Evolutionary conservation across 2,329 filamentous ascomycete species (phyloP).

Genomic region (Aurifilum marmelostoma): DNA sequence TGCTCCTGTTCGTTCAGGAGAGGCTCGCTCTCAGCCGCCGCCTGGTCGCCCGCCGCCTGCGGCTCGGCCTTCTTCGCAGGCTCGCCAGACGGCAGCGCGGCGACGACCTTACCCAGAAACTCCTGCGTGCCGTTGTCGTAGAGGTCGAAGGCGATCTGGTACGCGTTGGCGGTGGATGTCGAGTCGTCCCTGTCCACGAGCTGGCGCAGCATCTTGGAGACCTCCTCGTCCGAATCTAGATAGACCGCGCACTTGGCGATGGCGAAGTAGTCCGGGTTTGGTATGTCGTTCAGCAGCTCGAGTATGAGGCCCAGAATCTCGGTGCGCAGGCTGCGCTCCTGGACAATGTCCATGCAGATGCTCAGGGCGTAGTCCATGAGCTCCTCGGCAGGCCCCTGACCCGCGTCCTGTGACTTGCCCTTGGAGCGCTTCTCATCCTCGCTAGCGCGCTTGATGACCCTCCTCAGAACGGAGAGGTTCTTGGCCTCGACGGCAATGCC

Average conservation of each 20-base stretch:
- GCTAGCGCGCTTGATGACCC: slow-evolving; percentile 86
- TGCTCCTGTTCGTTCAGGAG: slow-evolving; percentile 51
- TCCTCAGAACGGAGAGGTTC: slow-evolving; percentile 83
- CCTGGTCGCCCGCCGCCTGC: slow-evolving; percentile 49
- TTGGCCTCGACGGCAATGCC: slow-evolving; percentile 96
- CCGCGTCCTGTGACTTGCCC: slow-evolving; percentile 57
- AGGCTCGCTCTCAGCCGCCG: slow-evolving; percentile 50
- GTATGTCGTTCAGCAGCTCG: slow-evolving; percentile 91
- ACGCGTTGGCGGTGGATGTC: slow-evolving; percentile 81
- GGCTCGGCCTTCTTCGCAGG: slow-evolving; percentile 46
- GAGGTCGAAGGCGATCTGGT: slow-evolving; percentile 96
- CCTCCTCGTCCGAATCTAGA: slow-evolving; percentile 87
- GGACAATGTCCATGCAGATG: slow-evolving; percentile 97
- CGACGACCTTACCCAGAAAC: slow-evolving; percentile 87
- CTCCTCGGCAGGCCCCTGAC: slow-evolving; percentile 74
- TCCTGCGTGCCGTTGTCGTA: slow-evolving; percentile 99
- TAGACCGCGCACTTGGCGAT: slow-evolving; percentile 98
- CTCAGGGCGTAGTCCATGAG: slow-evolving; percentile 95
- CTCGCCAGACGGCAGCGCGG: slow-evolving; percentile 68
- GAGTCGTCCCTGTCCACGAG: slow-evolving; percentile 80
- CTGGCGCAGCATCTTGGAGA: slow-evolving; percentile 80
- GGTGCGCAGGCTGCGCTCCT: slow-evolving; percentile 82
- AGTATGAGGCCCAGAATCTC: slow-evolving; percentile 90
- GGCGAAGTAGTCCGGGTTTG: slow-evolving; percentile 93
- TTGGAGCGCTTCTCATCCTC: slow-evolving; percentile 78